Conservation (phyloP, 345 rosid species). For the Citrus glauca region DNA sequence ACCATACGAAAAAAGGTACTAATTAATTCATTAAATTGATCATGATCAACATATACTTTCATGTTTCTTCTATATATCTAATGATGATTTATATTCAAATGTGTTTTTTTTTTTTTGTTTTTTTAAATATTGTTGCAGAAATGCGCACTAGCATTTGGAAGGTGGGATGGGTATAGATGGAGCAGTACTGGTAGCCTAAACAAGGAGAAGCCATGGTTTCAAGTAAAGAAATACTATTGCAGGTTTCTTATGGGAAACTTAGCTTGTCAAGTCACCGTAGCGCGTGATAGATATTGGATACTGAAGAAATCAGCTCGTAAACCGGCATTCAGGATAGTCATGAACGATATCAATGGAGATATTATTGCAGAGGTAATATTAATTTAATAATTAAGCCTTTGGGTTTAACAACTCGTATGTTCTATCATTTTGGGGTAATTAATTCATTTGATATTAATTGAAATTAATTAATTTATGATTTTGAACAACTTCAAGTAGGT, state of each 20-base stretch:
- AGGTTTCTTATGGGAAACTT: slow-evolving; percentile 16
- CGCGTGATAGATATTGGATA: slow-evolving; percentile 1
- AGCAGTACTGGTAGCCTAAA: neutral
- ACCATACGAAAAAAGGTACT: slow-evolving; percentile 36
- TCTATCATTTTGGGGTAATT: neutral
- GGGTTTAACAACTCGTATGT: too few species aligned
- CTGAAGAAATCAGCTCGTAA: neutral
- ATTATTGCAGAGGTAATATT: neutral
- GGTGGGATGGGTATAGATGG: slow-evolving; percentile 38
- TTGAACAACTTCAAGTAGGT: slow-evolving; percentile 25
- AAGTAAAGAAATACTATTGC: slow-evolving; percentile 19
- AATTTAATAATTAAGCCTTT: neutral
- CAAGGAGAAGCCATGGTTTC: slow-evolving; percentile 32
- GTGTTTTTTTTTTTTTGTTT: neutral
- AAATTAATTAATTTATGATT: neutral
- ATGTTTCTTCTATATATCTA: too few species aligned
- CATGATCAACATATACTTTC: too few species aligned
- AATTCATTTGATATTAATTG: neutral
- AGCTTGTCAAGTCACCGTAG: slow-evolving; percentile 24
- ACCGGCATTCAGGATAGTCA: neutral
- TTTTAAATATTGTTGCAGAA: slow-evolving; percentile 17
- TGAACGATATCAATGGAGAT: neutral
- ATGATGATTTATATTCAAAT: too few species aligned
- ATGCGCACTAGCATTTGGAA: slow-evolving; percentile 9
- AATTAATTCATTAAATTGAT: neutral